Evolutionary conservation across 305 asterid species (phyloP).

Genomic region (Solanum hybrid): DNA sequence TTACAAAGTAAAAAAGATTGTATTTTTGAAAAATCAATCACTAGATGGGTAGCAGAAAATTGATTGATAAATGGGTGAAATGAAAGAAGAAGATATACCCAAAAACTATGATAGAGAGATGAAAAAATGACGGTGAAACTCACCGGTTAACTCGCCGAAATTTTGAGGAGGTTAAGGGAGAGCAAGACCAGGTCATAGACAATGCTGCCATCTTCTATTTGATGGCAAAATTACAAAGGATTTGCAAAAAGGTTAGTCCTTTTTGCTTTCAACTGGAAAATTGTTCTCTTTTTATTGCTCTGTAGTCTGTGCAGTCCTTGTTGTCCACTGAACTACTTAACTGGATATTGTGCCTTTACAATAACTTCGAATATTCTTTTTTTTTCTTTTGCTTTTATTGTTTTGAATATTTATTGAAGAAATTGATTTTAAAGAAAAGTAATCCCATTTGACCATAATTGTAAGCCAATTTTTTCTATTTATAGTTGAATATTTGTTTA

Average conservation of each 20-base stretch:
- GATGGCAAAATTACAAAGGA: background rate
- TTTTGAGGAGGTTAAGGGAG: conserved; percentile 40
- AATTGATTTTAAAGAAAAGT: background rate
- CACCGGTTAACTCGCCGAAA: conserved; percentile 64
- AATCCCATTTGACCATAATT: background rate
- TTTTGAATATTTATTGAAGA: background rate
- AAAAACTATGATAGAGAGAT: background rate
- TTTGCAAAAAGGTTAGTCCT: background rate
- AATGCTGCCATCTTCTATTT: conserved; percentile 36
- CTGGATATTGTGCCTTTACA: background rate
- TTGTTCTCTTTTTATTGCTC: background rate
- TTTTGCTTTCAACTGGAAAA: background rate
- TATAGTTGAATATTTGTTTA: background rate
- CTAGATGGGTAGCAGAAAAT: background rate
- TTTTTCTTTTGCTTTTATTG: background rate
- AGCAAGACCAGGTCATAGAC: conserved; percentile 35
- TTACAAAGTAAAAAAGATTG: background rate
- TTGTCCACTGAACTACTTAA: background rate
- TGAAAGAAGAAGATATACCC: background rate
- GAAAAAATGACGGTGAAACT: conserved; percentile 8
- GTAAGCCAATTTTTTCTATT: background rate
- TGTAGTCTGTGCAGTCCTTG: background rate
- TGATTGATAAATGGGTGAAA: background rate
- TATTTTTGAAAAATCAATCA: background rate
- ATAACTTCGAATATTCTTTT: background rate